phyloP scores from a whole-genome alignment of 2,329 filamentous ascomycete species.

The Talaromyces funiculosus region DNA sequence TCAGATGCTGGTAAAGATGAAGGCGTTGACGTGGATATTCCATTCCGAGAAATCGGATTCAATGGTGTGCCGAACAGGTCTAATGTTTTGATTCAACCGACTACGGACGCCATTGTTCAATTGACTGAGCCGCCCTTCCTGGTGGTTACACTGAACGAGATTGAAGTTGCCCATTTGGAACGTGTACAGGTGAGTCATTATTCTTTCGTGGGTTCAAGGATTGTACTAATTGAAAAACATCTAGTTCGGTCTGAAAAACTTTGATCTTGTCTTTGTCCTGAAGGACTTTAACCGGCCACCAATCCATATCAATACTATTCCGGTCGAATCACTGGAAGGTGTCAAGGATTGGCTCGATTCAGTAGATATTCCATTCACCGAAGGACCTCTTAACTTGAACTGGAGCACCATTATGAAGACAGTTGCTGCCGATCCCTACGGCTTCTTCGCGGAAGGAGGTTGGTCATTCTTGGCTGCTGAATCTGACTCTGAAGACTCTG shows the following conservation, averaged over 20 bases:
- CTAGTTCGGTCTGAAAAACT: constrained; percentile 95
- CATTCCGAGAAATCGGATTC: constrained; percentile 93
- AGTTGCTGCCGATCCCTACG: constrained; percentile 84
- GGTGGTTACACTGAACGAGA: constrained; percentile 89
- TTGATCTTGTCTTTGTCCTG: constrained; percentile 96
- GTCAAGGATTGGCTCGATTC: constrained; percentile 98
- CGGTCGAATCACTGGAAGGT: constrained; percentile 85
- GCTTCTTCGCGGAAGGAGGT: constrained; percentile 91
- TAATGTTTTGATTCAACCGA: constrained; percentile 92
- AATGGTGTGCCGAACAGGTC: constrained; percentile 93
- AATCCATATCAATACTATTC: constrained; percentile 95
- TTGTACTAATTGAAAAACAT: constrained; percentile 3
- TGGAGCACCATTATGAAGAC: constrained; percentile 99
- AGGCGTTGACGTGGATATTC: constrained; percentile 88
- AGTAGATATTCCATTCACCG: constrained; percentile 87
- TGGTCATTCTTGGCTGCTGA: constrained; percentile 90
- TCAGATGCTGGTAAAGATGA: constrained; percentile 90
- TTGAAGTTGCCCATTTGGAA: constrained; percentile 93
- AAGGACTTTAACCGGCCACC: constrained; percentile 92
- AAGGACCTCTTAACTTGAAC: constrained; percentile 95
- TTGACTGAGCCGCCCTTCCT: constrained; percentile 95
- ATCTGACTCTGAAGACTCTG: constrained; percentile 73
- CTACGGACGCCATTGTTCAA: constrained; percentile 94
- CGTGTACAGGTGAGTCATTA: constrained; percentile 60
- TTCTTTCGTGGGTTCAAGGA: background rate